Evolutionary conservation across 2,329 filamentous ascomycete species (phyloP).

Genomic region (Dothistroma pini): DNA sequence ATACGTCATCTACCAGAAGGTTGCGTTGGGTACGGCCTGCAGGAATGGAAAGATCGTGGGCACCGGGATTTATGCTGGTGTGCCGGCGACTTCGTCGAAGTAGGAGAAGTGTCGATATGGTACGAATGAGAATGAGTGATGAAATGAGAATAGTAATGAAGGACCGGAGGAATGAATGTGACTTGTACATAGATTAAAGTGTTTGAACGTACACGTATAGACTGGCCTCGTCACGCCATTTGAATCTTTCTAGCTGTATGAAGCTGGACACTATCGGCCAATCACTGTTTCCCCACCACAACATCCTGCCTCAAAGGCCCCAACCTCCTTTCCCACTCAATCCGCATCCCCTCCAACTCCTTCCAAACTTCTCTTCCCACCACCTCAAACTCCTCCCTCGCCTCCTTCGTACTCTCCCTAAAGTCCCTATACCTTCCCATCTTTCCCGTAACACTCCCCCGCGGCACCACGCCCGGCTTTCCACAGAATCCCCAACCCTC

Average conservation of each 20-base stretch:
- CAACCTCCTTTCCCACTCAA: slow-evolving; percentile 40
- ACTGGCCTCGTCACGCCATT: neutral
- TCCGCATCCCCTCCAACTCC: slow-evolving; percentile 37
- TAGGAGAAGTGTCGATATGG: neutral
- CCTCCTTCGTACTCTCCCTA: slow-evolving; percentile 55
- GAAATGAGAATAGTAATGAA: neutral
- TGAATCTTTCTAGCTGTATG: neutral
- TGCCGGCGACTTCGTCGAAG: neutral
- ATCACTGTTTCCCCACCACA: slow-evolving; percentile 4
- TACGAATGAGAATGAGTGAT: neutral
- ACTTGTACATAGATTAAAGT: slow-evolving; percentile 5
- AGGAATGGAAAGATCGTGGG: slow-evolving; percentile 38
- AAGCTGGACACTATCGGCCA: neutral
- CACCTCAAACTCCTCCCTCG: slow-evolving; percentile 67
- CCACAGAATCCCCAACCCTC: slow-evolving; percentile 75
- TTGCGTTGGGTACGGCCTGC: slow-evolving; percentile 45
- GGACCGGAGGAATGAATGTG: neutral
- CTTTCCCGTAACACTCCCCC: slow-evolving; percentile 42
- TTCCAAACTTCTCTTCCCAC: slow-evolving; percentile 57
- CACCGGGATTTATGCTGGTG: neutral
- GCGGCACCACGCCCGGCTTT: slow-evolving; percentile 47
- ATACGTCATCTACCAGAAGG: slow-evolving; percentile 38
- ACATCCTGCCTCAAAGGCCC: slow-evolving; percentile 35
- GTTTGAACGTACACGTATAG: neutral
- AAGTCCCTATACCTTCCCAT: slow-evolving; percentile 57